phyloP scores from a whole-genome alignment of 495 filamentous ascomycete species.

The Tuber aestivum region DNA sequence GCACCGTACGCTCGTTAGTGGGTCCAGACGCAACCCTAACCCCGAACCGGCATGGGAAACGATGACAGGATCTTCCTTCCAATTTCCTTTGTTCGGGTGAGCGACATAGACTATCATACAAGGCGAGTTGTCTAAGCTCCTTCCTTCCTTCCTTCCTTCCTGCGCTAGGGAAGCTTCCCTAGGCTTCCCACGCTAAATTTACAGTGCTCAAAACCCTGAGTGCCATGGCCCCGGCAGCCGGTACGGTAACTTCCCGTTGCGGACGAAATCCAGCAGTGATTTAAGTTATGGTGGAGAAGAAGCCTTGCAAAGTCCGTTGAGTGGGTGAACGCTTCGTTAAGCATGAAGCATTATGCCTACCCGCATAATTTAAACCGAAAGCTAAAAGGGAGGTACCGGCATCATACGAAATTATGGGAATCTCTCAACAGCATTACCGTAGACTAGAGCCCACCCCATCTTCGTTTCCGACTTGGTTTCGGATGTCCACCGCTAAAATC shows the following conservation, averaged over 20 bases:
- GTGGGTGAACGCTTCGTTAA: neutral
- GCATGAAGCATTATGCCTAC: neutral
- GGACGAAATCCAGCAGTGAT: neutral
- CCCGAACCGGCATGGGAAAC: neutral
- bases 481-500: neutral
- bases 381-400: no score
- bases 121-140: neutral
- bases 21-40: neutral
- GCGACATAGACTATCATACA: no score
- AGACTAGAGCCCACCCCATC: no score
- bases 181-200: neutral
- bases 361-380: neutral
- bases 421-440: no score
- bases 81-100: neutral
- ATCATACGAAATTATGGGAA: neutral
- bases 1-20: no score
- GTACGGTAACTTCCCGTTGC: no score
- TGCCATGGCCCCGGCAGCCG: neutral
- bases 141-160: no score
- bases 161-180: neutral
- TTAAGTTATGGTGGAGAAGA: no score
- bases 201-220: neutral
- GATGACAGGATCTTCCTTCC: neutral
- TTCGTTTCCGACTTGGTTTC: neutral
- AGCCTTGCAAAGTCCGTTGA: neutral